These are phyloP conservation scores for Suillus alpinus DNA, from an alignment of 768 basidiomycete species.

Conservation along the genomic window DNA sequence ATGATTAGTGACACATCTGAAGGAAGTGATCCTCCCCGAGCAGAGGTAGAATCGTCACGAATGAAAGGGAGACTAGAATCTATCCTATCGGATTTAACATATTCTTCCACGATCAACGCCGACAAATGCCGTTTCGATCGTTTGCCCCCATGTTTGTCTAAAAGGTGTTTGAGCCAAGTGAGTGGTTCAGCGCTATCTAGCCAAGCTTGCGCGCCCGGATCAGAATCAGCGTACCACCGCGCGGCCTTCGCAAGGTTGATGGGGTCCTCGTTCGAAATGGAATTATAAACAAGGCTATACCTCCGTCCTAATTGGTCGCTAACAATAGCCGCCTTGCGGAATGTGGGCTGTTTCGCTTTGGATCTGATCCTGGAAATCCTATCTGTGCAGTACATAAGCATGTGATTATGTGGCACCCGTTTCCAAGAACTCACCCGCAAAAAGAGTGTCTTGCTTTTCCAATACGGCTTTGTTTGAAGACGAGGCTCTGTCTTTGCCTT, in stretches of 20 bases:
- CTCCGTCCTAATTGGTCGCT: slow-evolving; percentile 63
- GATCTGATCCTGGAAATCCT: slow-evolving; percentile 55
- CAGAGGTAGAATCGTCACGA: slow-evolving; percentile 36
- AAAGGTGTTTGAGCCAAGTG: slow-evolving; percentile 68
- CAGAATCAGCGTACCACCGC: slow-evolving; percentile 61
- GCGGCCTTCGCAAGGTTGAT: slow-evolving; percentile 50
- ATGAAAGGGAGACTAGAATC: slow-evolving; percentile 39
- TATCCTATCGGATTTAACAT: slow-evolving; percentile 40
- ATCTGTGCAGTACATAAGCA: slow-evolving; percentile 34
- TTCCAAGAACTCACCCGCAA: slow-evolving; percentile 45
- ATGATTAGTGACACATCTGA: slow-evolving; percentile 7
- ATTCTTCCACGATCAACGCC: slow-evolving; percentile 70
- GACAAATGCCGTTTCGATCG: slow-evolving; percentile 63
- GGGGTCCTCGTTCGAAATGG: slow-evolving; percentile 29
- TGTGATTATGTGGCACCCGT: slow-evolving; percentile 7
- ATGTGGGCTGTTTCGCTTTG: slow-evolving; percentile 48
- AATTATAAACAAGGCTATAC: slow-evolving; percentile 52
- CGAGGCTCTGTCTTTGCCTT: slow-evolving; percentile 48
- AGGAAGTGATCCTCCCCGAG: slow-evolving; percentile 3
- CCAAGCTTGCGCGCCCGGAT: slow-evolving; percentile 42
- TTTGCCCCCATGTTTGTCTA: slow-evolving; percentile 43
- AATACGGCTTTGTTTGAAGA: slow-evolving; percentile 42
- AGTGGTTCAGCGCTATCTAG: slow-evolving; percentile 68
- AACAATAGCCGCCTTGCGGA: slow-evolving; percentile 63
- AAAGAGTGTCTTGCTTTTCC: slow-evolving; percentile 58